Base-by-base conservation (phyloP, 306 rosid species). In the Potentilla sterilis region DNA sequence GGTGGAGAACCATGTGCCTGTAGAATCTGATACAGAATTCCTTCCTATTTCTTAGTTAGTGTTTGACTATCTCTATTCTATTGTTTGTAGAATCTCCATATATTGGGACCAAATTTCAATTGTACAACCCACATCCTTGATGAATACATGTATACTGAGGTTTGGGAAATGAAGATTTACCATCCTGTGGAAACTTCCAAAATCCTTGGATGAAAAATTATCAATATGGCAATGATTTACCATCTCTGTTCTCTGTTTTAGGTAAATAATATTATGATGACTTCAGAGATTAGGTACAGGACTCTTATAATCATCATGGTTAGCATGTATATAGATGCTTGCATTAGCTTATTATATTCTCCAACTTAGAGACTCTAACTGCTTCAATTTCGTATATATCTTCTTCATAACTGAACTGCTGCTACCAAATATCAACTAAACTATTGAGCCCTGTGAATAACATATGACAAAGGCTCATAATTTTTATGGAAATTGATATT, bases 1-100 rank as follows among this genome's bases (percentile, higher is more conserved):
- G 67, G 58, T 69, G 81, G 73, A 47, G 69, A 79, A 63, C 57
- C 82, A 79, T 73, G 78, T 66, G 78, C 72, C 43, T 12, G 14
- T 42, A 32, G 78, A 67, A 64, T 73, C 55, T 73, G 59, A 67
- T 66, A 77, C 35, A 37, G 48, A 54, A 64, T 63, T 43, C 44
- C 61, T 24, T 58, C 52, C 66, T 12, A 69, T 75, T 64, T 49
- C 63, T 47, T 40, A 48, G 51, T 61, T 18, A 37, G 40, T 2
- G 52, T 73, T 40, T 57, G 34, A 24, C 54, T 40, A 46, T 47
- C 54, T n/a, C 46, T 41, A 15, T 34, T 11, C 21, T 62, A 15
- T 62, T 40, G 68, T 58, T 52, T 48, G 19, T 51, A 37, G 42
- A n/a, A 43, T 61, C 34, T 42, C 24, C 15, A 16, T 18, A 21